phyloP scores from a whole-genome alignment of 768 basidiomycete genomes.

The Lactarius hatsudake region DNA sequence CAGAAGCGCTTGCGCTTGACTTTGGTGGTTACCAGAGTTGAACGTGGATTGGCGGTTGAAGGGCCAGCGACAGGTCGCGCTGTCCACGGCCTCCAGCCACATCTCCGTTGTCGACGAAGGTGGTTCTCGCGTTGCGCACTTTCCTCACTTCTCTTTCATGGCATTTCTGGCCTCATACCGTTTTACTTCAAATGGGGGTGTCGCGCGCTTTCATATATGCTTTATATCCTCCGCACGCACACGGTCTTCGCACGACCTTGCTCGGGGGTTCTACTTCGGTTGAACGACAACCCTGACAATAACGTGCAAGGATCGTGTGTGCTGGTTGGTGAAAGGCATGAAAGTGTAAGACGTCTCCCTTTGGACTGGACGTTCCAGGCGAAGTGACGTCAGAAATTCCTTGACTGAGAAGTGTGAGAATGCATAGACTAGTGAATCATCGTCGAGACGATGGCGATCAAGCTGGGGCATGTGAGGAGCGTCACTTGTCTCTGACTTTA shows the following conservation, averaged over 20 bases:
- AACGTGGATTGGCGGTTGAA: not conserved
- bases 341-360: not conserved
- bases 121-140: not conserved
- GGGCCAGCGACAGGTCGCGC: not conserved
- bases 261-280: not conserved
- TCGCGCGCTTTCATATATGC: not conserved
- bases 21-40: not conserved
- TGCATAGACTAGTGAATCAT: not conserved
- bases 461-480: not conserved
- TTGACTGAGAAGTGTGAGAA: not conserved
- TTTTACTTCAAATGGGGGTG: not conserved
- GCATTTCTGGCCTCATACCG: not conserved
- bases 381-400: not conserved
- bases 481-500: not conserved
- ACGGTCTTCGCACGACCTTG: not conserved
- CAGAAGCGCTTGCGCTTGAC: not conserved
- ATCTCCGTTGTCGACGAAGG: not conserved
- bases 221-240: not conserved
- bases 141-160: not conserved
- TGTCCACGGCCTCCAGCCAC: not conserved
- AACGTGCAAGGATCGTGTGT: not conserved
- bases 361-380: constrained; percentile 1
- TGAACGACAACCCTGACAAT: not conserved
- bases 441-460: not conserved
- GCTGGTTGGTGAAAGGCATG: not conserved